A percentile compares a stretch with the other conserved stretches of the same genome.
Evolutionary conservation across 148 eudicot genomes (phyloP).

Genomic region (Rhododendron griersonianum): DNA sequence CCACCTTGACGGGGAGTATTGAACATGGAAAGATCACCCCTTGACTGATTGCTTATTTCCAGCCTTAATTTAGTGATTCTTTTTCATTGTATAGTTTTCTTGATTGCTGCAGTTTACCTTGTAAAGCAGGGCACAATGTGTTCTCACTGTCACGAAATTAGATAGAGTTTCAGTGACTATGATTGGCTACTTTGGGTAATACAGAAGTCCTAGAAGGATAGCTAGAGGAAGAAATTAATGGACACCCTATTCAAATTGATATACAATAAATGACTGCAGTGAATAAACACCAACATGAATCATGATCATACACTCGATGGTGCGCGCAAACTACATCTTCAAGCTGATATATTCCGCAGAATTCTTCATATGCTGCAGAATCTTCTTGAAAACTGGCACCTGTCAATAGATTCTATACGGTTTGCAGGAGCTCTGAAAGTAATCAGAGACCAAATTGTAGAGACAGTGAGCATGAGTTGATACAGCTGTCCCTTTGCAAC

Average conservation of each 20-base stretch:
- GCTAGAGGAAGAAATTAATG: neutral
- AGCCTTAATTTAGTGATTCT: no score
- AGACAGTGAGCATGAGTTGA: neutral
- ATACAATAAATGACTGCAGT: neutral
- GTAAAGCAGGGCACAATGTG: no score
- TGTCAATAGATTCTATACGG: neutral
- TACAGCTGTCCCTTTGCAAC: neutral
- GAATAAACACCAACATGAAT: neutral
- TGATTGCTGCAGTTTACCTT: no score
- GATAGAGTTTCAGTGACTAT: neutral
- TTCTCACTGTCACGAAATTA: neutral
- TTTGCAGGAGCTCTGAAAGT: neutral
- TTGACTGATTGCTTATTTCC: no score
- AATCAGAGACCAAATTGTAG: neutral
- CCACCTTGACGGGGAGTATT: no score
- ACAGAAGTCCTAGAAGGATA: neutral
- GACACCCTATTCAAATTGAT: neutral
- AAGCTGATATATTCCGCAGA: slow-evolving; percentile 13
- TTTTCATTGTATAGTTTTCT: no score
- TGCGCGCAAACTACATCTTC: slow-evolving; percentile 16
- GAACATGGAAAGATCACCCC: no score
- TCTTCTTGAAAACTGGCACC: slow-evolving; percentile 8
- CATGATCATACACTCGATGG: slow-evolving; percentile 21
- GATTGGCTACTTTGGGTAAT: neutral
- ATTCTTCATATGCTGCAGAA: slow-evolving; percentile 5